phyloP scores from a whole-genome alignment of 139 green algal genomes.

The Yamagishiella unicocca region DNA sequence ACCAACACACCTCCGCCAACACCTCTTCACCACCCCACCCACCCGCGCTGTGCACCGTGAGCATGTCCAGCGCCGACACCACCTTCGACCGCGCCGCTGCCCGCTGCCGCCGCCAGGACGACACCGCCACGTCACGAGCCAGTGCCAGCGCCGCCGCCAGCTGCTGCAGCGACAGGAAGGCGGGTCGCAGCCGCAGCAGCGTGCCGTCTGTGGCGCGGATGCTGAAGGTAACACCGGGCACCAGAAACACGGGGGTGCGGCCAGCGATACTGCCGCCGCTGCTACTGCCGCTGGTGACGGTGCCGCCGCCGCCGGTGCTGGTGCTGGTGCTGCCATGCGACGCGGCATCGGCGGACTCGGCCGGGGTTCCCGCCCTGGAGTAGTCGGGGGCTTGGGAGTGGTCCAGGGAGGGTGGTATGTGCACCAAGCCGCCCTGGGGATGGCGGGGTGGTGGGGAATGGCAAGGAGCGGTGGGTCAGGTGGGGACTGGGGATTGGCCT shows the following conservation, averaged over 20 bases:
- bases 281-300: not conserved
- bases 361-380: not conserved
- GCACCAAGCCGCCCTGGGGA: not conserved
- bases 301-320: not conserved
- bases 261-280: not conserved
- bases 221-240: conserved; percentile 35
- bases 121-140: conserved; percentile 23
- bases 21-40: not conserved
- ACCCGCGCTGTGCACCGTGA: conserved; percentile 39
- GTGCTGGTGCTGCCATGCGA: not conserved
- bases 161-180: conserved; percentile 44
- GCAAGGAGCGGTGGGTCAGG: no score
- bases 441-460: no score
- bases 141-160: not conserved
- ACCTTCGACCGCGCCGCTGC: conserved; percentile 18
- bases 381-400: not conserved
- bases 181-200: conserved; percentile 23
- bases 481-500: no score
- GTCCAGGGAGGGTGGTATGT: not conserved
- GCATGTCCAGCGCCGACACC: conserved; percentile 34
- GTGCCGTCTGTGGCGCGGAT: conserved; percentile 35
- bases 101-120: conserved; percentile 35
- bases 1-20: no score
- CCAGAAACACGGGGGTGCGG: conserved; percentile 36
- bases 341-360: not conserved